Conservation (phyloP, 2,329 filamentous ascomycete species). For the Magnaporthiopsis incrustans region DNA sequence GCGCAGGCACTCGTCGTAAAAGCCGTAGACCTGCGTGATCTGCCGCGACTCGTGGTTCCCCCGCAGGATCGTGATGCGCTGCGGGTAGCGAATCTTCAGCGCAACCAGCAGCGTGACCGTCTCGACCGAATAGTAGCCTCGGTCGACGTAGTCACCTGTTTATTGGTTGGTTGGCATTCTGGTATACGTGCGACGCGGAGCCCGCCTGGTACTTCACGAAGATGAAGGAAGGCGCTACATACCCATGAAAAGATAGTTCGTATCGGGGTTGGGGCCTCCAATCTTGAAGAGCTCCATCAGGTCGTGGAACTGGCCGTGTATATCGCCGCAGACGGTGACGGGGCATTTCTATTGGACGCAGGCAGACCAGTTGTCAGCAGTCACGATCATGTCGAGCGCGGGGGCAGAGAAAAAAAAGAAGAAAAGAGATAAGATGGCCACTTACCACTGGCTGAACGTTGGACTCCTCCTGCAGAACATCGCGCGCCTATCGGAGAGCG, state of each 20-base stretch:
- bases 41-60: conserved; percentile 98
- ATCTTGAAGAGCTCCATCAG: conserved; percentile 99
- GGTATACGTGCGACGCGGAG: neutral
- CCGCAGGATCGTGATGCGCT: conserved; percentile 95
- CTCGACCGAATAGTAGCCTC: conserved; percentile 98
- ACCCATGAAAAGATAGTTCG: conserved; percentile 99
- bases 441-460: conserved; percentile 97
- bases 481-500: conserved; percentile 59
- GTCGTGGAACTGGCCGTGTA: conserved; percentile 98
- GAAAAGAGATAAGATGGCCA: conserved; percentile 14
- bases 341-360: conserved; percentile 71
- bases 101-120: conserved; percentile 94
- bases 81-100: conserved; percentile 95
- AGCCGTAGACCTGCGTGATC: conserved; percentile 98
- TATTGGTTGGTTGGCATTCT: conserved; percentile 4
- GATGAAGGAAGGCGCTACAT: conserved; percentile 24
- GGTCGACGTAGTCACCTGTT: conserved; percentile 94
- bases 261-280: conserved; percentile 93
- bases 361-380: conserved; percentile 10
- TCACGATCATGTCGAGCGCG: neutral
- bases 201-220: neutral
- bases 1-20: conserved; percentile 97
- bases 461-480: conserved; percentile 94
- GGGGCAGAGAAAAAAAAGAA: neutral
- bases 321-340: conserved; percentile 97